Base-by-base conservation (phyloP, 1,139 yeast species). In the Sugiyamaella castrensis region DNA sequence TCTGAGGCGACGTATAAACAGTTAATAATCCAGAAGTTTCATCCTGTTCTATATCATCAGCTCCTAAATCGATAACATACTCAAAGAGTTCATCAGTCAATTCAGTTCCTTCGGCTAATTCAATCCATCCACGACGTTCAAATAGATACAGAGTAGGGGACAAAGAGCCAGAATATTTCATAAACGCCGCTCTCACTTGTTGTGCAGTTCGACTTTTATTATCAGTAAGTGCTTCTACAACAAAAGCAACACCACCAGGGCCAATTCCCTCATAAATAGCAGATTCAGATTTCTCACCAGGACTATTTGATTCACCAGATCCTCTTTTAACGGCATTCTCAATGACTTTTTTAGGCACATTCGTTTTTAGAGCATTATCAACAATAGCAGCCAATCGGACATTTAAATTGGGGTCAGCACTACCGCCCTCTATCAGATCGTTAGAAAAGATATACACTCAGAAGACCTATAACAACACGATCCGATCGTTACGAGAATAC, bases 311-410 rank as follows among this genome's bases (percentile, higher is more conserved):
- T 4, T 73, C 73, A 0, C 95, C 95, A 0, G 83, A 73, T 4
- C 95, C 98, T 63, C 97, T 78, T 59, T 84, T 85, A 51, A 92
- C 75, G 4, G 98, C 97, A 61, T 77, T 80, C 48, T 89, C 96
- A 55, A 92, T 82, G 49, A 88, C 88, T 62, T 80, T 84, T 65
- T 91, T 92, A 15, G 92, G 79, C 32, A 92, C 87, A 61, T 87
- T 88, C 63, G 81, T 73, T 66, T 83, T 81, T 55, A 77, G 76
- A 1, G 98, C 98, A 55, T 78, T 77, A 46, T 89, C 96, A 28
- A 92, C 71, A 34, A 89, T 81, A 10, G 91, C 80, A 0, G 80
- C 80, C 40, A 92, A 71, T 59, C 86, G 80, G 2, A 89, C 77
- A 64, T 92, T 91, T 52, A 68, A 61, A 0, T 61, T 53, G 1